Percentiles rank a stretch among this genome's conserved stretches.
Evolutionary conservation across 805 yeast species (phyloP).

Genomic region (Lipomyces chichibuensis): DNA sequence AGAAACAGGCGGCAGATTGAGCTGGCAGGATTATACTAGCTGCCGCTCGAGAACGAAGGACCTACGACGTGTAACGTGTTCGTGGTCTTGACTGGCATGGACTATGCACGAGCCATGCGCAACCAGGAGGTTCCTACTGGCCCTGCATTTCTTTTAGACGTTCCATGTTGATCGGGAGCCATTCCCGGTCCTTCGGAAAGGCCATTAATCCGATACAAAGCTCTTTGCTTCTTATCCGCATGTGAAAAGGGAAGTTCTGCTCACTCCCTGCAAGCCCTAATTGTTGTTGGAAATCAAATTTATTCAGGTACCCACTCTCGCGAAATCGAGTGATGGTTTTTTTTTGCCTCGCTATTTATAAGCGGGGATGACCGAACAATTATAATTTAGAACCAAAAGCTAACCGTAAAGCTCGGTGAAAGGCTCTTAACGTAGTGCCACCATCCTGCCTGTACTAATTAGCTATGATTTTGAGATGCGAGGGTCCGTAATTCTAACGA

Average conservation of each 20-base stretch:
- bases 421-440: conserved; percentile 40
- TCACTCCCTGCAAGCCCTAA: too few relatives aligned
- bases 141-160: too few relatives aligned
- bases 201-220: background rate
- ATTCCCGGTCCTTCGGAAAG: conserved; percentile 2
- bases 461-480: background rate
- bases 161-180: conserved; percentile 6
- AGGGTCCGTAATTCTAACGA: background rate
- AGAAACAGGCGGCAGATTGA: background rate
- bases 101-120: background rate
- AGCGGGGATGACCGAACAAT: too few relatives aligned
- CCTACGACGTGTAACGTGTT: background rate
- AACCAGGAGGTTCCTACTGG: background rate
- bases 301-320: too few relatives aligned
- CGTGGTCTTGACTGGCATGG: background rate
- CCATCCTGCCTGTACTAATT: conserved; percentile 33
- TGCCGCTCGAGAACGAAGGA: background rate
- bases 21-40: background rate
- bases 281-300: too few relatives aligned
- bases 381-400: conserved; percentile 40
- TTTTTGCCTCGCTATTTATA: too few relatives aligned
- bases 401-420: conserved; percentile 36
- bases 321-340: too few relatives aligned
- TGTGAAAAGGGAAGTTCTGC: too few relatives aligned
- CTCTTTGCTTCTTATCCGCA: too few relatives aligned